A percentile compares a stretch with the other conserved stretches of the same genome.
Conservation (phyloP, 306 rosid genomes). For the Sphenostylis stenocarpa region DNA sequence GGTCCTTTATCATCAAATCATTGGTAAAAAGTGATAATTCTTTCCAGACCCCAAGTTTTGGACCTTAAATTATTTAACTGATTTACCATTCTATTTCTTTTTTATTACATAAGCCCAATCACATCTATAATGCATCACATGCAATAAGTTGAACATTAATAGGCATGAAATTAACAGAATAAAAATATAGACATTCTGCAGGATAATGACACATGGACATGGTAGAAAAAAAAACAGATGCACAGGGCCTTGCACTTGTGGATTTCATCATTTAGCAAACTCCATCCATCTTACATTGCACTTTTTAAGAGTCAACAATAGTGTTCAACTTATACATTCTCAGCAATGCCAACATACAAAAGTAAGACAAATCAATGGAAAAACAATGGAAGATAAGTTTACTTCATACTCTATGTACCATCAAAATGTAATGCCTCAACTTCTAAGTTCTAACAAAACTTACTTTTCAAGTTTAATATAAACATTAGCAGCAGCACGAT, state of each 20-base stretch:
- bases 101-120: background rate
- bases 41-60: background rate
- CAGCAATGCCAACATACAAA: slow-evolving; percentile 5
- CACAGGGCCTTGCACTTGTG: background rate
- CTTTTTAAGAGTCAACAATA: slow-evolving; percentile 4
- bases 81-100: background rate
- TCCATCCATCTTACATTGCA: background rate
- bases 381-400: background rate
- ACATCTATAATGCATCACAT: background rate
- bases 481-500: slow-evolving; percentile 72
- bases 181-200: background rate
- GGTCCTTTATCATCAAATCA: slow-evolving; percentile 3
- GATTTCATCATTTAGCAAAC: background rate
- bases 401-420: slow-evolving; percentile 19
- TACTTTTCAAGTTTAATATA: slow-evolving; percentile 86
- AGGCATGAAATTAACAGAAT: background rate
- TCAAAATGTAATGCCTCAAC: background rate
- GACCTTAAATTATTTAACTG: background rate
- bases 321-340: background rate
- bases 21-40: slow-evolving; percentile 1
- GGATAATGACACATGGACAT: background rate
- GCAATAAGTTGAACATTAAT: slow-evolving; percentile 15
- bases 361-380: background rate
- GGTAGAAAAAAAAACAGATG: background rate
- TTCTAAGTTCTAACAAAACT: slow-evolving; percentile 35